Evolutionary conservation across 2,329 filamentous ascomycete genomes (phyloP), one percentile per base, ranked within the genome.

Genomic region (Alternaria atra): DNA sequence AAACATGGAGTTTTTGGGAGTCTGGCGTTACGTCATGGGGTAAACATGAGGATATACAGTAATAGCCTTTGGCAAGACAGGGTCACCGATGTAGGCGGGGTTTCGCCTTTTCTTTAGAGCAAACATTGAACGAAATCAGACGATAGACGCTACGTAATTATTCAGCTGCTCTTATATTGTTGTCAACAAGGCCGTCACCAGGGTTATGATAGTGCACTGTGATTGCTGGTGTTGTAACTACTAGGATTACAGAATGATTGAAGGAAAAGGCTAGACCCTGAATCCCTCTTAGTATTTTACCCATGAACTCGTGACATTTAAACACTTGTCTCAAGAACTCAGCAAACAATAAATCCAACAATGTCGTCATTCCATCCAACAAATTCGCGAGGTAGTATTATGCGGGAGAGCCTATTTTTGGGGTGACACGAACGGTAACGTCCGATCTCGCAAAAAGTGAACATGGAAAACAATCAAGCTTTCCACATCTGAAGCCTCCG

Each of bases 331-430:
- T 25, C 30, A 32, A 32, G 20, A 20, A 23, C 46, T 48, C 20
- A 35, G 4, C 32, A n/a, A 23, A 35, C 17, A 35, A 34, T 9
- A 35, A 25, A 3, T 34, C 32, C 12, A 34, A 17, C 46, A n/a
- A 37, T 37, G 32, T n/a, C 32, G 46, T 37, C 32, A 50, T 50
- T 23, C 46, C 46, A 20, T 25, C 9, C 20, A 25, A 15, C 32
- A 35, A 35, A 50, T 27, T 50, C 35, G 46, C 13, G 46, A 50
- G 30, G 32, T 50, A 9, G 32, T 27, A 37, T 50, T 30, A 20
- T 50, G 30, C 6, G 32, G 46, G 20, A n/a, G 13, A 35, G 37
- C 6, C 32, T 50, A 50, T 50, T 50, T 50, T 50, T 50, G 46
- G 46, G 46, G 46, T 25, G 20, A 6, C 30, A 50, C 32, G 20